Conservation (phyloP, 2,329 filamentous ascomycete species). For the Sphaerulina populicola region DNA sequence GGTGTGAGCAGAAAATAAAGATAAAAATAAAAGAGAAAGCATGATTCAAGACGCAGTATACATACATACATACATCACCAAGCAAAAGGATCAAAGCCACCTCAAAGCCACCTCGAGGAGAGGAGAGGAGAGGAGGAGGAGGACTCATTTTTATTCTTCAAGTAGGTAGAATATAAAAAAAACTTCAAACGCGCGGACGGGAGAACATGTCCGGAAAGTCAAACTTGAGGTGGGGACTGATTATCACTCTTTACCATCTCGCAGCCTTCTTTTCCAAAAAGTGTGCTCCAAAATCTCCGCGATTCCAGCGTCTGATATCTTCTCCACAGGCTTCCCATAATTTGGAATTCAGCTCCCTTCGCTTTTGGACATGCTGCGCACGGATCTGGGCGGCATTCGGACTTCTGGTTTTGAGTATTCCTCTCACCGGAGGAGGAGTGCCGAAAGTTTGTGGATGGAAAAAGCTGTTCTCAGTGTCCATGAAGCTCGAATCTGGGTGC, state of each 20-base stretch:
- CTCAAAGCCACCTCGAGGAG: no score
- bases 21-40: no score
- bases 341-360: slow-evolving; percentile 21
- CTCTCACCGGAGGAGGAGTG: slow-evolving; percentile 1
- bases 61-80: no score
- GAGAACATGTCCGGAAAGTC: background rate
- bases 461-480: slow-evolving; percentile 6
- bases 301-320: slow-evolving; percentile 31
- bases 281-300: slow-evolving; percentile 30
- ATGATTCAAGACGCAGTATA: no score
- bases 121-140: no score
- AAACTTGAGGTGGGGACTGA: background rate
- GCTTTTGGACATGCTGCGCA: slow-evolving; percentile 12
- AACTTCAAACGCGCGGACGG: no score
- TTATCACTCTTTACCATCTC: slow-evolving; percentile 23
- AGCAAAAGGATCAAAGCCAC: no score
- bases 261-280: slow-evolving; percentile 25
- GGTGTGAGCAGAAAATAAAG: no score
- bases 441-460: background rate
- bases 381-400: background rate
- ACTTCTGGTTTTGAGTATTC: slow-evolving; percentile 1
- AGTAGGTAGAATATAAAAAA: no score
- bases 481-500: slow-evolving; percentile 5
- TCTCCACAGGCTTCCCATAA: slow-evolving; percentile 30
- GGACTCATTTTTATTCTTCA: no score